Conservation (phyloP, 768 basidiomycete genomes). For the Leccinum aurantiacum region DNA sequence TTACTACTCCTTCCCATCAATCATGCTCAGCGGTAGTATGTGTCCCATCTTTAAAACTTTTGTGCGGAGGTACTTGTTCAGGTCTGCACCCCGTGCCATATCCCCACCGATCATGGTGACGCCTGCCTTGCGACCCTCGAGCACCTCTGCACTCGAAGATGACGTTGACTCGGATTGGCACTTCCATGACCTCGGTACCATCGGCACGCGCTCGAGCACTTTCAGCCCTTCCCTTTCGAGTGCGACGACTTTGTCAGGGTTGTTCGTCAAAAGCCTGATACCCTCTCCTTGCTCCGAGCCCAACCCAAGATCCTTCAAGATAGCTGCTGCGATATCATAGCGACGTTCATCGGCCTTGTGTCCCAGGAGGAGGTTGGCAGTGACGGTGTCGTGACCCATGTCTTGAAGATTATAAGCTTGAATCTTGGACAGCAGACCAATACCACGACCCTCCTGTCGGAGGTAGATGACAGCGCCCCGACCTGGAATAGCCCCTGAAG, state of each 20-base stretch:
- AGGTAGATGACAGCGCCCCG: constrained; percentile 94
- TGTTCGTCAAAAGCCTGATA: constrained; percentile 89
- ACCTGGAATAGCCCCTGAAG: constrained; percentile 58
- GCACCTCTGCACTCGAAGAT: constrained; percentile 1
- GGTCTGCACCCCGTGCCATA: constrained; percentile 74
- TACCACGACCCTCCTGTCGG: constrained; percentile 96
- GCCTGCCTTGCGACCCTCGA: constrained; percentile 48
- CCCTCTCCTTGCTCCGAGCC: constrained; percentile 55
- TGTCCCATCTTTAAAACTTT: constrained; percentile 99
- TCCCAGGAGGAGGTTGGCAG: constrained; percentile 93
- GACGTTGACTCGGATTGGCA: constrained; percentile 21
- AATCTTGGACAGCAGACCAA: constrained; percentile 93
- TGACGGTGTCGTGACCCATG: constrained; percentile 97
- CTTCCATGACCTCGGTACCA: constrained; percentile 91
- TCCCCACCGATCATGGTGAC: constrained; percentile 82
- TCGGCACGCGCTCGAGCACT: constrained; percentile 83
- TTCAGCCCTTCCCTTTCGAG: constrained; percentile 77
- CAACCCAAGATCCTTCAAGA: constrained; percentile 83
- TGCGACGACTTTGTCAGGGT: constrained; percentile 94
- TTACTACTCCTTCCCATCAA: constrained; percentile 9
- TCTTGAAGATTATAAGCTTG: constrained; percentile 98
- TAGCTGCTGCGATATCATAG: constrained; percentile 90
- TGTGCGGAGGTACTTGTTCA: constrained; percentile 94
- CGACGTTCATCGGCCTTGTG: constrained; percentile 92
- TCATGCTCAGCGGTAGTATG: constrained; percentile 58